These are phyloP conservation scores for Colletotrichum sp. DNA, from an alignment of 2,329 filamentous ascomycete genomes.

Conservation along the genomic window DNA sequence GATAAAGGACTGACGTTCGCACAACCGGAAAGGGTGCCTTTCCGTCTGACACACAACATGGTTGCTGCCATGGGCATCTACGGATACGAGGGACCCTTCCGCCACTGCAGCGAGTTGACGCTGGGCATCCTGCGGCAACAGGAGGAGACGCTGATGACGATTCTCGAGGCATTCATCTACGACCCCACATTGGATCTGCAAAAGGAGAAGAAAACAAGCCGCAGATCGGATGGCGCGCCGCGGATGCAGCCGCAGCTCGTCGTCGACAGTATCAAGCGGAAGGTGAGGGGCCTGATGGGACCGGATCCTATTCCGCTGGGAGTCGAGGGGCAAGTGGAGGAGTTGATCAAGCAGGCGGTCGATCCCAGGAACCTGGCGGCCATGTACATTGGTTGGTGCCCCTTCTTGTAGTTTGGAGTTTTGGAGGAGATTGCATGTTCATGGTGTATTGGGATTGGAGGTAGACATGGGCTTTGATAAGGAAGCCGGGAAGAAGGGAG, in stretches of 20 bases:
- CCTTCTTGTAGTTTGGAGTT: conserved; percentile 53
- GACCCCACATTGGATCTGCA: conserved; percentile 95
- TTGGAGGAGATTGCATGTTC: neutral
- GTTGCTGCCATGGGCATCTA: conserved; percentile 95
- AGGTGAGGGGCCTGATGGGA: conserved; percentile 82
- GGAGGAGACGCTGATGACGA: conserved; percentile 96
- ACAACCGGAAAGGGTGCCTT: conserved; percentile 93
- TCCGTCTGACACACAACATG: conserved; percentile 98
- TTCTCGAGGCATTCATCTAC: conserved; percentile 95
- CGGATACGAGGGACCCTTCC: conserved; percentile 91
- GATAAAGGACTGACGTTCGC: conserved; percentile 97
- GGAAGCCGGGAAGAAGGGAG: neutral
- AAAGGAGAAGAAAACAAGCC: conserved; percentile 67
- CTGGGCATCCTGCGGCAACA: conserved; percentile 85
- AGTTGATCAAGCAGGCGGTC: conserved; percentile 86
- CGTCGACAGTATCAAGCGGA: conserved; percentile 85
- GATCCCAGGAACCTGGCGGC: conserved; percentile 79
- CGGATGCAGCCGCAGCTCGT: conserved; percentile 72
- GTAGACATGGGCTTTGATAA: neutral
- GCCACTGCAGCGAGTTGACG: conserved; percentile 88
- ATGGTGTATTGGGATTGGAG: neutral
- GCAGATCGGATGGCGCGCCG: conserved; percentile 37
- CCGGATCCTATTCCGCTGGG: conserved; percentile 92
- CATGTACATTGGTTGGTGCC: conserved; percentile 97
- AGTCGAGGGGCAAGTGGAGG: conserved; percentile 97